phyloP scores from a whole-genome alignment of 208 protist genomes.

The Crithidia fasciculata region DNA sequence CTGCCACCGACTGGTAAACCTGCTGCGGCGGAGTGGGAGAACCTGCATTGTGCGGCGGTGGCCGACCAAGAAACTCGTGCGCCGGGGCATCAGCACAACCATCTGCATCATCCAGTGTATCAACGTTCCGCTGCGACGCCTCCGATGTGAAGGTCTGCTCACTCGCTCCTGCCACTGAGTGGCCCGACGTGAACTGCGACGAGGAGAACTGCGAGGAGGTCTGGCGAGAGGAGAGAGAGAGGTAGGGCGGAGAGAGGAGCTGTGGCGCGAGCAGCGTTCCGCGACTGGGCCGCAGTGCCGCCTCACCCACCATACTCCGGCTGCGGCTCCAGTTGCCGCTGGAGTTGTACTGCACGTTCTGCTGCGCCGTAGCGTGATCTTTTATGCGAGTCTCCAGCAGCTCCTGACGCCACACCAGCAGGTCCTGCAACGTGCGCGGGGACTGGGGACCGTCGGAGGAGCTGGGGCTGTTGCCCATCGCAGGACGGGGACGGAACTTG shows the following conservation, averaged over 20 bases:
- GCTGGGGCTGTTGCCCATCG: neutral
- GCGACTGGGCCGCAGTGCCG: too few relatives aligned
- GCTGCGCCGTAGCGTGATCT: neutral
- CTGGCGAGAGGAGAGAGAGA: neutral
- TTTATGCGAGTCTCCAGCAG: neutral
- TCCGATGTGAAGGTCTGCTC: too few relatives aligned
- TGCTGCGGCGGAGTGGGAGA: too few relatives aligned
- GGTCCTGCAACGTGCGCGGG: constrained; percentile 3
- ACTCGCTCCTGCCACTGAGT: too few relatives aligned
- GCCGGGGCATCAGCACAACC: too few relatives aligned
- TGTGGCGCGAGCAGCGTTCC: neutral
- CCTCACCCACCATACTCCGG: too few relatives aligned
- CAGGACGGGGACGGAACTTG: too few relatives aligned
- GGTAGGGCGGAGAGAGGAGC: neutral
- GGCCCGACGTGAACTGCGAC: too few relatives aligned
- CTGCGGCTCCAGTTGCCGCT: neutral
- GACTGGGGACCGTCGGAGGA: neutral
- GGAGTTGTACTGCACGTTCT: neutral
- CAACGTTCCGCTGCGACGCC: too few relatives aligned
- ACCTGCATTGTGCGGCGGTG: neutral
- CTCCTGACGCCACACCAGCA: constrained; percentile 2
- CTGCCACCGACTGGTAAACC: too few relatives aligned
- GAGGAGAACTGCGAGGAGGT: neutral
- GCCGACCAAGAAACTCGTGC: too few relatives aligned
- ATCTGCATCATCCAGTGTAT: too few relatives aligned